phyloP scores from a whole-genome alignment of 352 stramenopile genomes.

The Globisporangium spiculum region DNA sequence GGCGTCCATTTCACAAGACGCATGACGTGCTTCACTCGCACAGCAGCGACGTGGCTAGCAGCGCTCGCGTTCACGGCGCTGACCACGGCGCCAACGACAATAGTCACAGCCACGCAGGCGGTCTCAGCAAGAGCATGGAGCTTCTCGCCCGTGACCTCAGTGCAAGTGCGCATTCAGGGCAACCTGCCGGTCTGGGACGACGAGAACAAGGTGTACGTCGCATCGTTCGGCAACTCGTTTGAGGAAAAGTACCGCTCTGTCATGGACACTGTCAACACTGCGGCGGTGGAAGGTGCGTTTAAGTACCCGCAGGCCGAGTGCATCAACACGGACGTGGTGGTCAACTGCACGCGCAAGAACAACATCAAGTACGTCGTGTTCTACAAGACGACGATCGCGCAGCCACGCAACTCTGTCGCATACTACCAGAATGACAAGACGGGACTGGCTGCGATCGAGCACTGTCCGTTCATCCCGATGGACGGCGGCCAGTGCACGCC shows the following conservation, averaged over 20 bases:
- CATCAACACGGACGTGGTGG: constrained; percentile 45
- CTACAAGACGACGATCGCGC: constrained; percentile 56
- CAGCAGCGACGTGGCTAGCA: not conserved
- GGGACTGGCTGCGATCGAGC: constrained; percentile 24
- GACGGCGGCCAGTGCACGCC: constrained; percentile 56
- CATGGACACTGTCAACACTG: constrained; percentile 53
- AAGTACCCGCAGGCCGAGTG: constrained; percentile 63
- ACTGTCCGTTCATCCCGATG: constrained; percentile 56
- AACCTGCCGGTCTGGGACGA: constrained; percentile 40
- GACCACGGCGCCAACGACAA: not conserved
- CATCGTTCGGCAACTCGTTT: constrained; percentile 36
- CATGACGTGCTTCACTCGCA: not conserved
- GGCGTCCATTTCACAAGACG: not conserved
- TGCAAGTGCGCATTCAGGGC: constrained; percentile 54
- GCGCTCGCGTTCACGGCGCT: not conserved
- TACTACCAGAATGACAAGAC: constrained; percentile 40
- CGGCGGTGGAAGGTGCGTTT: constrained; percentile 48
- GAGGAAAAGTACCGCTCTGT: constrained; percentile 41
- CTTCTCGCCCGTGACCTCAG: constrained; percentile 29
- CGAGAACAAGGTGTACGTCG: constrained; percentile 31
- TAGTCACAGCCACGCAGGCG: not conserved
- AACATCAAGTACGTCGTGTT: constrained; percentile 58
- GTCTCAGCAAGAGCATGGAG: not conserved
- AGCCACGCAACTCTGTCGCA: constrained; percentile 36
- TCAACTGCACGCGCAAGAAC: constrained; percentile 52